A percentile compares a stretch with the other conserved stretches of the same genome.
These are phyloP conservation scores for Phytophthora sojae DNA, from an alignment of 352 stramenopile species.

Conservation along the genomic window DNA sequence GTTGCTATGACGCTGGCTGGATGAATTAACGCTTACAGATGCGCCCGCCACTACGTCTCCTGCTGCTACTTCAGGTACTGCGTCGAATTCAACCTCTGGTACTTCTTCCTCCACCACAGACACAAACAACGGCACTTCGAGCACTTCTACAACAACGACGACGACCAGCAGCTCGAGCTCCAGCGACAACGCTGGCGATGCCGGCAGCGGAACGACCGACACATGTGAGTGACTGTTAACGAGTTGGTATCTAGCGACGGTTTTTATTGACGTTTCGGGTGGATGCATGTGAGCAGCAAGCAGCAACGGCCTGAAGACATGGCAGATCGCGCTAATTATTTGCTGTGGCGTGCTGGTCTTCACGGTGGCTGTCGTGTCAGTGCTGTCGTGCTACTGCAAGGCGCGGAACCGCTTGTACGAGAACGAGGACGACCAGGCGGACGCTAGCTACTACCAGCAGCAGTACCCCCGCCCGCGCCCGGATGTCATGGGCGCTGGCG, in stretches of 20 bases:
- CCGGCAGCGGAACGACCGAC: constrained; percentile 15
- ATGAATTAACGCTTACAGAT: constrained; percentile 35
- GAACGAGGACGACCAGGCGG: constrained; percentile 52
- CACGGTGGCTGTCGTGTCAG: constrained; percentile 52
- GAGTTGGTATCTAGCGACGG: not conserved
- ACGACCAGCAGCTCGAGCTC: constrained; percentile 26
- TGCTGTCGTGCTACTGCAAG: constrained; percentile 71
- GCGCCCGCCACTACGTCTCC: constrained; percentile 28
- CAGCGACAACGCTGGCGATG: constrained; percentile 17
- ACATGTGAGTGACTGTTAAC: constrained; percentile 17
- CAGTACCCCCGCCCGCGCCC: constrained; percentile 23
- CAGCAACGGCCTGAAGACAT: constrained; percentile 45
- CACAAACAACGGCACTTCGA: constrained; percentile 6
- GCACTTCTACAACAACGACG: not conserved
- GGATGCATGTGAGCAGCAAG: constrained; percentile 18
- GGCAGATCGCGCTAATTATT: constrained; percentile 70
- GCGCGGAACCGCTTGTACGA: constrained; percentile 55
- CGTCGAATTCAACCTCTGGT: constrained; percentile 18
- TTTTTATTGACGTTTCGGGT: constrained; percentile 8
- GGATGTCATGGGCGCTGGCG: constrained; percentile 19
- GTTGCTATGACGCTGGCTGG: constrained; percentile 18
- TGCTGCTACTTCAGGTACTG: constrained; percentile 35
- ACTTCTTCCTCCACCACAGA: constrained; percentile 25
- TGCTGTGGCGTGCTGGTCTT: constrained; percentile 62
- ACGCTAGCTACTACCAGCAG: constrained; percentile 56